These are phyloP conservation scores for Apiospora malaysiana DNA, from an alignment of 2,329 filamentous ascomycete genomes.

Conservation along the genomic window DNA sequence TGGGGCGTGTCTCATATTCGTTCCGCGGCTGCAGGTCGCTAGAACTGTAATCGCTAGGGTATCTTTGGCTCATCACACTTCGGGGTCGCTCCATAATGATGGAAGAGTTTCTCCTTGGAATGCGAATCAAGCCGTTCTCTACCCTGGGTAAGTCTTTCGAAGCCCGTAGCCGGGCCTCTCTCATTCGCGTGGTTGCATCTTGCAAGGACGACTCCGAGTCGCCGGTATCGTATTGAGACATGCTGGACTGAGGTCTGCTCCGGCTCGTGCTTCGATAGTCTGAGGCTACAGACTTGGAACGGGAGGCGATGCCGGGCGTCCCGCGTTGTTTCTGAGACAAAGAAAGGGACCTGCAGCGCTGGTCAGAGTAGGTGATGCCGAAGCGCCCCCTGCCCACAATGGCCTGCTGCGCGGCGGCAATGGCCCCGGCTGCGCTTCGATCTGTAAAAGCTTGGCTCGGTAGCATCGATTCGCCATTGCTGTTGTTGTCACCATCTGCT, in stretches of 20 bases:
- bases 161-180: background rate
- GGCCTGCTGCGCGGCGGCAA: slow-evolving; percentile 11
- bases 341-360: slow-evolving; percentile 1
- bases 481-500: background rate
- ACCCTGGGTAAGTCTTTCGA: background rate
- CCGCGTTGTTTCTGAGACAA: background rate
- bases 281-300: slow-evolving; percentile 5
- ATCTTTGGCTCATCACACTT: slow-evolving; percentile 2
- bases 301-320: background rate
- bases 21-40: slow-evolving; percentile 5
- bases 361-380: background rate
- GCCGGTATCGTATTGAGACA: background rate
- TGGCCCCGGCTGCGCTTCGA: slow-evolving; percentile 4
- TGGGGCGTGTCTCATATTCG: slow-evolving; percentile 7
- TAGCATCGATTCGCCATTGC: background rate
- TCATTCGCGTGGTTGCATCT: background rate
- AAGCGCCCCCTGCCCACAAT: background rate
- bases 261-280: background rate
- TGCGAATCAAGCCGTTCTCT: slow-evolving; percentile 4
- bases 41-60: background rate
- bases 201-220: background rate
- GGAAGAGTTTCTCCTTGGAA: background rate
- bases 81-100: slow-evolving; percentile 3
- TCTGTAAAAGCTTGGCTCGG: background rate
- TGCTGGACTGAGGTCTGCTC: background rate